A percentile compares a stretch with the other conserved stretches of the same genome.
phyloP scores from a whole-genome alignment of 306 rosid species.

The Corylus heterophylla region DNA sequence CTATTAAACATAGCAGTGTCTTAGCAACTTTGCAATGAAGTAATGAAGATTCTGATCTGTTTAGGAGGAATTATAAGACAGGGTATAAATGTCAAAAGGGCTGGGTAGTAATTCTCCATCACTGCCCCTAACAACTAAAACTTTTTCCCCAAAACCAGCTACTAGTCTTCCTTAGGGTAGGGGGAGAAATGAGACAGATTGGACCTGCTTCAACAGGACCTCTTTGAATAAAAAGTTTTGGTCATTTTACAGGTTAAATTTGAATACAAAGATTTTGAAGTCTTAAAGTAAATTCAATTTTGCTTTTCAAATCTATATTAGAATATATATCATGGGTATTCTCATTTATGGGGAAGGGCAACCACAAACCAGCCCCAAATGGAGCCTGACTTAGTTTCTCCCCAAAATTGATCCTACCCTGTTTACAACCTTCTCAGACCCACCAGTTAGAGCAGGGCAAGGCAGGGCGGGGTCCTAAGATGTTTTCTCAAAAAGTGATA shows the following conservation, averaged over 20 bases:
- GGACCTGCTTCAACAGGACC: too few species aligned
- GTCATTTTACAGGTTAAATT: not conserved
- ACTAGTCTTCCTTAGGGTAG: not conserved
- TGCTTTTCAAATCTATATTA: not conserved
- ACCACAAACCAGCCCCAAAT: not conserved
- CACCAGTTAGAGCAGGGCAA: not conserved
- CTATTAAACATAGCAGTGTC: too few species aligned
- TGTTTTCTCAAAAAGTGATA: not conserved
- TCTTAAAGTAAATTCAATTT: not conserved
- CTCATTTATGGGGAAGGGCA: not conserved
- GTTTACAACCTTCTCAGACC: not conserved
- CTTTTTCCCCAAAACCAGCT: not conserved
- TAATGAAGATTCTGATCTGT: too few species aligned
- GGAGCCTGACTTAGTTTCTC: not conserved
- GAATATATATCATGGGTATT: not conserved
- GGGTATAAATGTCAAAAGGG: too few species aligned
- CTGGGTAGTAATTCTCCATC: too few species aligned
- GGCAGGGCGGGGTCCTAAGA: not conserved
- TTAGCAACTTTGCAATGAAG: too few species aligned
- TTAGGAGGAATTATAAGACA: too few species aligned
- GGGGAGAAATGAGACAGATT: not conserved
- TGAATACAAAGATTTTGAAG: not conserved
- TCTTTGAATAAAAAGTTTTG: too few species aligned
- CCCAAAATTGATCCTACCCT: not conserved
- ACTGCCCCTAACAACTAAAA: too few species aligned